Evolutionary conservation across 768 basidiomycete species (phyloP), one percentile per base, ranked within the genome.

Genomic region (Lactarius hatsudake): DNA sequence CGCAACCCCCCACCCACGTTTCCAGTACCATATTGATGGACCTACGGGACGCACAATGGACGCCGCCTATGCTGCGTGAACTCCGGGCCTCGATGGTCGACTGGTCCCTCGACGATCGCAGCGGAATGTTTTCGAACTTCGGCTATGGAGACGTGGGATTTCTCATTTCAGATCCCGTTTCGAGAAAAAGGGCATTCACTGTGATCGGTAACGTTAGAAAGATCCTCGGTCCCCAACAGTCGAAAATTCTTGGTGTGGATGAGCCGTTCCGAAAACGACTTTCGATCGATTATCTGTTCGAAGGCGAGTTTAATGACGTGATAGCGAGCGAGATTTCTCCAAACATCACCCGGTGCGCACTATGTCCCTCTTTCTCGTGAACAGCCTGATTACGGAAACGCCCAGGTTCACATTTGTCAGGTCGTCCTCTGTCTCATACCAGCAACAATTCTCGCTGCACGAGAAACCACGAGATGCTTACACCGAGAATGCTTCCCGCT

Each of bases 401-500:
- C 18, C 30, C 43, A 65, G 64, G 26, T 65, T 65, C 45, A 59
- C 64, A 7, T 65, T 65, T 32, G 26, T 34, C 30, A 48, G n/a
- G 8, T 32, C 58, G n/a, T 51, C 43, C 12, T 48, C 43, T 18
- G 43, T 65, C 8, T 51, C 58, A 26, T 65, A 59, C 38, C 28
- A 42, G 57, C 56, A 65, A 23, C 56, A 65, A 28, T 65, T 59
- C 64, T 65, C 64, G 23, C 30, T 65, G 38, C 64, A 65, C 34
- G 57, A 65, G 30, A 65, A 65, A 34, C 58, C 58, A 53, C 34
- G 48, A 48, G 64, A 65, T 30, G 56, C 48, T 45, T 34, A 42
- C 34, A 18, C 28, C 8, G 43, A 42, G 45, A 60, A 60, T 30
- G 36, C 26, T 9, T 8, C 64, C 32, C 64, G 64, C n/a, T 65